A percentile compares a stretch with the other conserved stretches of the same genome.
Evolutionary conservation across 169 alveolate species (phyloP).

Genomic region (Plasmodium yoelii): DNA sequence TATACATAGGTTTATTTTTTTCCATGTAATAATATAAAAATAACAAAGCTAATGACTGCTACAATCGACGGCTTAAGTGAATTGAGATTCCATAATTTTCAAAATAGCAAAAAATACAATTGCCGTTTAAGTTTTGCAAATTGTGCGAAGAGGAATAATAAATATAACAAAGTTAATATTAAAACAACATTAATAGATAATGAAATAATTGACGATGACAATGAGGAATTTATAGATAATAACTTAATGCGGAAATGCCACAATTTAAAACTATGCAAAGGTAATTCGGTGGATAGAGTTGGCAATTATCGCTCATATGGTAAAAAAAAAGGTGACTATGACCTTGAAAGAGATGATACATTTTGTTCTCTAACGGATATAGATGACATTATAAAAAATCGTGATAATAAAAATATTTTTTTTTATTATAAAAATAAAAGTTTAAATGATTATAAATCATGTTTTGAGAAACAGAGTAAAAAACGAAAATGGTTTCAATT

Average conservation of each 20-base stretch:
- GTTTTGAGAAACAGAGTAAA: constrained; percentile 53
- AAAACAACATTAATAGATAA: constrained; percentile 79
- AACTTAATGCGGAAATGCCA: constrained; percentile 62
- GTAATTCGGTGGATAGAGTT: constrained; percentile 1
- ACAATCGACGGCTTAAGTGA: constrained; percentile 48
- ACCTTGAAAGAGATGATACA: constrained; percentile 55
- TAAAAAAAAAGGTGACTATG: constrained; percentile 43
- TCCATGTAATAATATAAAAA: constrained; percentile 27
- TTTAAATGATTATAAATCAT: constrained; percentile 60
- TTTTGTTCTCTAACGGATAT: constrained; percentile 64
- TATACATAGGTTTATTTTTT: constrained; percentile 7
- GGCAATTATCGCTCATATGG: constrained; percentile 33
- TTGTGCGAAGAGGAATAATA: constrained; percentile 39
- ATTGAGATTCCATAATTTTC: constrained; percentile 23
- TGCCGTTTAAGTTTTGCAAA: constrained; percentile 61
- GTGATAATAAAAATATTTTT: constrained; percentile 32
- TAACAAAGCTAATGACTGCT: constrained; percentile 57
- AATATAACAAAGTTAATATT: constrained; percentile 79
- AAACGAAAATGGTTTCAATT: constrained; percentile 61
- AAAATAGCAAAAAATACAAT: constrained; percentile 64
- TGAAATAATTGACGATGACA: constrained; percentile 76
- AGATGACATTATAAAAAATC: constrained; percentile 37
- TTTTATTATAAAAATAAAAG: constrained; percentile 71
- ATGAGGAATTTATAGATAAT: constrained; percentile 47
- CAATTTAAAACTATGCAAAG: constrained; percentile 23